Evolutionary conservation across 805 yeast genomes (phyloP).

Genomic region (Metschnikowia lachancei): DNA sequence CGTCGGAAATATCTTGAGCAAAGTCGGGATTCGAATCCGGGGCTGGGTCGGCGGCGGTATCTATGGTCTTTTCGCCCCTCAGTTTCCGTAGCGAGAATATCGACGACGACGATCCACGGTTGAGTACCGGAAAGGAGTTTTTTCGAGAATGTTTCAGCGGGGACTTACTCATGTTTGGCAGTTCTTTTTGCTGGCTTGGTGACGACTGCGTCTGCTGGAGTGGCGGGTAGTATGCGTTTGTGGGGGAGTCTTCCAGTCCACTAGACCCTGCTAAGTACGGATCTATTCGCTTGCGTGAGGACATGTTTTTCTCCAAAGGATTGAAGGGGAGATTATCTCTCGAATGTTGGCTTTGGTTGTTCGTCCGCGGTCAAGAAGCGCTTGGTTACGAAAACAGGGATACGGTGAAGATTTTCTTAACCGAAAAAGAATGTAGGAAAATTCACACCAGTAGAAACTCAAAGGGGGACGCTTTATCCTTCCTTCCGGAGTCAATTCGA

Average conservation of each 20-base stretch:
- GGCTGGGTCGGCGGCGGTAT: not conserved
- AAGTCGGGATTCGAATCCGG: not conserved
- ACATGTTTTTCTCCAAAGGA: slow-evolving; percentile 13
- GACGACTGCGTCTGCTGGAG: slow-evolving; percentile 12
- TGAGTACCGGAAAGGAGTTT: slow-evolving; percentile 7
- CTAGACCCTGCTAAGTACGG: slow-evolving; percentile 18
- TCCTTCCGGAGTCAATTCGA: too few relatives aligned
- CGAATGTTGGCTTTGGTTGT: not conserved
- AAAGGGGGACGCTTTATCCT: too few relatives aligned
- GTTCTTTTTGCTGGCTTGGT: slow-evolving; percentile 25
- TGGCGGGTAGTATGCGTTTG: slow-evolving; percentile 18
- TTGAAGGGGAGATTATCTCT: not conserved
- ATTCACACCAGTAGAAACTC: too few relatives aligned
- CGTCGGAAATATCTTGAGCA: slow-evolving; percentile 30
- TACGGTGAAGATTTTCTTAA: too few relatives aligned
- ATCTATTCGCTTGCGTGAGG: slow-evolving; percentile 23
- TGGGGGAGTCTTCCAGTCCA: slow-evolving; percentile 5
- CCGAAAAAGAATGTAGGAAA: too few relatives aligned
- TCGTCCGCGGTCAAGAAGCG: not conserved
- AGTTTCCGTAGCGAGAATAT: slow-evolving; percentile 37
- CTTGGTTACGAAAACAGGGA: too few relatives aligned
- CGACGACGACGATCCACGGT: slow-evolving; percentile 34
- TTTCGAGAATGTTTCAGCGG: slow-evolving; percentile 16
- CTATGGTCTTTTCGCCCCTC: slow-evolving; percentile 15
- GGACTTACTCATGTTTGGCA: slow-evolving; percentile 30